phyloP scores from a whole-genome alignment of 768 basidiomycete species.

The Rhodotorula toruloides region DNA sequence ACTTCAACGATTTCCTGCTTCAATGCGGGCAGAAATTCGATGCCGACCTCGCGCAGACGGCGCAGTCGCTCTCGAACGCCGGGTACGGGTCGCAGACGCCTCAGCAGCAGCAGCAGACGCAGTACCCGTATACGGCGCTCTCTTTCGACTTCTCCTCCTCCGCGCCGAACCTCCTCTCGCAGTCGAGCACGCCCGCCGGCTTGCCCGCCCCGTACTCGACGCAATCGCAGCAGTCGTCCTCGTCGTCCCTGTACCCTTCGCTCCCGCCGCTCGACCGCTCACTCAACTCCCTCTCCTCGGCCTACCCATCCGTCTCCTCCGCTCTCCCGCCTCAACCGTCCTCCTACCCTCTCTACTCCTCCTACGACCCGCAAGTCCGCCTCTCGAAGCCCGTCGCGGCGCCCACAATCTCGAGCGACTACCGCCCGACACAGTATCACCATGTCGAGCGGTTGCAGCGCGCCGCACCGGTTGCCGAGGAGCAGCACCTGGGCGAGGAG shows the following conservation, averaged over 20 bases:
- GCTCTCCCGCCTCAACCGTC: too few relatives aligned
- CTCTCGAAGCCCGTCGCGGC: constrained; percentile 21
- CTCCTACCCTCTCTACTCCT: not conserved
- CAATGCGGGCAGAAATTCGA: constrained; percentile 26
- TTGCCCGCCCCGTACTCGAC: not conserved
- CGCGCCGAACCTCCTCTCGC: too few relatives aligned
- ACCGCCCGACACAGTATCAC: constrained; percentile 31
- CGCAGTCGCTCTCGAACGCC: not conserved
- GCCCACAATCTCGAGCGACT: constrained; percentile 32
- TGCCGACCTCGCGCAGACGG: not conserved
- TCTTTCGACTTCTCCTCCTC: too few relatives aligned
- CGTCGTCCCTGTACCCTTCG: constrained; percentile 1
- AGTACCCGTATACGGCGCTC: too few relatives aligned
- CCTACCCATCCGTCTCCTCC: not conserved
- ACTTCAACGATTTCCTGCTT: constrained; percentile 32
- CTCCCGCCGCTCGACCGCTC: not conserved
- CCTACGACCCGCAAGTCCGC: constrained; percentile 4
- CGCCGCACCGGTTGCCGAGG: constrained; percentile 16
- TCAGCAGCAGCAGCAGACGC: too few relatives aligned
- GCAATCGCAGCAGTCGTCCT: not conserved
- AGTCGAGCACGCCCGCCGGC: too few relatives aligned
- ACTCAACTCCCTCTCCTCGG: not conserved
- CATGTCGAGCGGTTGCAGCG: constrained; percentile 29
- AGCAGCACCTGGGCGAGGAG: constrained; percentile 1
- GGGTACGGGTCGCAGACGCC: too few relatives aligned